phyloP scores from a whole-genome alignment of 2,329 filamentous ascomycete species.

The Zelopaecilomyces penicillatus region DNA sequence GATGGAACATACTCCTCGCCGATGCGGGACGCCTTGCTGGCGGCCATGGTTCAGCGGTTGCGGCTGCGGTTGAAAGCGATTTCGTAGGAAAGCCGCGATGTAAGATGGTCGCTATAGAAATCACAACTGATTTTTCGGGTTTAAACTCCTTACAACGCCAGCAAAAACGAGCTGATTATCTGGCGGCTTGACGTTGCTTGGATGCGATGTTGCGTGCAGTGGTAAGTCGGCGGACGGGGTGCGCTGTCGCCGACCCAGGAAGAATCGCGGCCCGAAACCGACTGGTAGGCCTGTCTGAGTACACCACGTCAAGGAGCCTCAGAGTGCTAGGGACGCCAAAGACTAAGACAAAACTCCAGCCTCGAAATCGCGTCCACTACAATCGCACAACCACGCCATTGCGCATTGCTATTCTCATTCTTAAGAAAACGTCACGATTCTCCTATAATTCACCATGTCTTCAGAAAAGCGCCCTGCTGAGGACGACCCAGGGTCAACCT shows the following conservation, averaged over 20 bases:
- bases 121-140: too few species aligned
- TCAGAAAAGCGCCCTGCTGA: slow-evolving; percentile 88
- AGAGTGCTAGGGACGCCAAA: too few species aligned
- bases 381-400: background rate
- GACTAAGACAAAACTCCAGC: background rate
- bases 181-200: too few species aligned
- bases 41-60: slow-evolving; percentile 37
- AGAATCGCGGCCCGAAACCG: slow-evolving; percentile 28
- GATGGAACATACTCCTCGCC: slow-evolving; percentile 50
- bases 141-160: too few species aligned
- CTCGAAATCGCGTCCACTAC: slow-evolving; percentile 1
- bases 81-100: background rate
- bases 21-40: slow-evolving; percentile 52
- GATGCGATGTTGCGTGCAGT: too few species aligned
- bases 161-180: too few species aligned
- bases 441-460: slow-evolving; percentile 54
- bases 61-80: background rate
- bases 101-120: too few species aligned
- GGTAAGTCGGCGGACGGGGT: slow-evolving; percentile 15
- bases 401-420: too few species aligned
- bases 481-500: slow-evolving; percentile 68
- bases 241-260: slow-evolving; percentile 18
- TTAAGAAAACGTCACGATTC: too few species aligned
- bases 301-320: too few species aligned
- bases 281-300: slow-evolving; percentile 13